Evolutionary conservation across 169 alveolate species (phyloP).

Genomic region (Toxoplasma gondii): DNA sequence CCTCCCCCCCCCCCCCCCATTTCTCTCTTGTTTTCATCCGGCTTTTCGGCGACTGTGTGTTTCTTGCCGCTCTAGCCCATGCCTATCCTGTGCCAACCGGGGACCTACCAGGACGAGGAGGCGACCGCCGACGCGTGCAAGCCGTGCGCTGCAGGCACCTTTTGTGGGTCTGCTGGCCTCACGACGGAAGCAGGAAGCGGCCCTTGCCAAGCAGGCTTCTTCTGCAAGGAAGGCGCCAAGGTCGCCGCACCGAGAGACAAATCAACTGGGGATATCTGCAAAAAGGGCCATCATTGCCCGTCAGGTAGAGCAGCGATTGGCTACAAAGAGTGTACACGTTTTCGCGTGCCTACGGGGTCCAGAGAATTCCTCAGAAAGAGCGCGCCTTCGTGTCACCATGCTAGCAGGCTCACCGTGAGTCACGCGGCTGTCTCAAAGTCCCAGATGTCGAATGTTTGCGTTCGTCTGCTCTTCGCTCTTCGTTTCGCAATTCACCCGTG

Average conservation of each 20-base stretch:
- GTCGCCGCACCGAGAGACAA: conserved; percentile 77
- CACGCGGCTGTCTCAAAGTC: too few species aligned
- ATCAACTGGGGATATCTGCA: conserved; percentile 69
- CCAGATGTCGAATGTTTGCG: too few species aligned
- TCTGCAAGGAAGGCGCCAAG: conserved; percentile 73
- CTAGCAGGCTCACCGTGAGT: too few species aligned
- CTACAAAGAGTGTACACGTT: background rate
- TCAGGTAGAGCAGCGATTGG: background rate
- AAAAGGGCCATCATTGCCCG: conserved; percentile 34
- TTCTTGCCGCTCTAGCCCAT: background rate
- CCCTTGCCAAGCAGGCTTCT: conserved; percentile 72
- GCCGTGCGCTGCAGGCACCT: background rate
- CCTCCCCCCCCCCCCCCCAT: too few species aligned
- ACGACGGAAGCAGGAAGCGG: conserved; percentile 22
- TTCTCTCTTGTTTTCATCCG: too few species aligned
- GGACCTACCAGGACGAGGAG: conserved; percentile 31
- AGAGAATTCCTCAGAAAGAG: too few species aligned
- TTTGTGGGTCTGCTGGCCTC: conserved; percentile 13
- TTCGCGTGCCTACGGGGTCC: too few species aligned
- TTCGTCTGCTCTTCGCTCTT: too few species aligned
- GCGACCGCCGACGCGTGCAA: background rate
- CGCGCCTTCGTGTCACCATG: too few species aligned
- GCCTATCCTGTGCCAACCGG: background rate
- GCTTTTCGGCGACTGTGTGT: background rate
- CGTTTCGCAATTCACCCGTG: too few species aligned